A percentile compares a stretch with the other conserved stretches of the same genome.
These are phyloP conservation scores for Diaporthe nobilis DNA, from an alignment of 2,329 filamentous ascomycete genomes.

Conservation along the genomic window DNA sequence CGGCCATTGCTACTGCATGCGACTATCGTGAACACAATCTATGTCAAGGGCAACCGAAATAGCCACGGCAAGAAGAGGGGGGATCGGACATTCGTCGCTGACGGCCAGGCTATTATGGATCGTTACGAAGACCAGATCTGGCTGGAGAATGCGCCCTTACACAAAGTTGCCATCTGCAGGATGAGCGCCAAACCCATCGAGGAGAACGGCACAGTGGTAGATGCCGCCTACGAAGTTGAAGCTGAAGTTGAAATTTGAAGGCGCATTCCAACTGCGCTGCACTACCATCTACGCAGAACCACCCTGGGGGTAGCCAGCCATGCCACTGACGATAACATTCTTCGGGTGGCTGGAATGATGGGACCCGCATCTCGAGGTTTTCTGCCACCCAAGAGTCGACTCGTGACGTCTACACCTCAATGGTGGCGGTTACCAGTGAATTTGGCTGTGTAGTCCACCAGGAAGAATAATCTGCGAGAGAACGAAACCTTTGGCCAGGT, in stretches of 20 bases:
- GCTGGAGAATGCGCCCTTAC: constrained; percentile 77
- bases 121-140: constrained; percentile 77
- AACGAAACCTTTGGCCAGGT: constrained; percentile 1
- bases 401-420: neutral
- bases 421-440: neutral
- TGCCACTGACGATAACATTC: neutral
- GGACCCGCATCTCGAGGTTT: neutral
- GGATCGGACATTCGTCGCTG: constrained; percentile 61
- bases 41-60: constrained; percentile 65
- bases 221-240: constrained; percentile 68
- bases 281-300: neutral
- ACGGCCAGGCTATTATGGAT: constrained; percentile 70
- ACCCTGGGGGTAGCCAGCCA: neutral
- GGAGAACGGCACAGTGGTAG: constrained; percentile 63
- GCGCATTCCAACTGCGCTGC: neutral
- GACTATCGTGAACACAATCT: constrained; percentile 89
- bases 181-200: constrained; percentile 85
- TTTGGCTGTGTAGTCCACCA: neutral
- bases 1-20: constrained; percentile 83
- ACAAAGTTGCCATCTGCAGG: constrained; percentile 82
- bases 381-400: neutral
- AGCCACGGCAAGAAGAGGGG: constrained; percentile 46
- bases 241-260: constrained; percentile 60
- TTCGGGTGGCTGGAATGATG: too few species aligned
- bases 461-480: neutral